Percentiles rank a stretch among this genome's conserved stretches.
Conservation (phyloP, 106 monocot genomes). For the Acanthochlamys bracteata region DNA sequence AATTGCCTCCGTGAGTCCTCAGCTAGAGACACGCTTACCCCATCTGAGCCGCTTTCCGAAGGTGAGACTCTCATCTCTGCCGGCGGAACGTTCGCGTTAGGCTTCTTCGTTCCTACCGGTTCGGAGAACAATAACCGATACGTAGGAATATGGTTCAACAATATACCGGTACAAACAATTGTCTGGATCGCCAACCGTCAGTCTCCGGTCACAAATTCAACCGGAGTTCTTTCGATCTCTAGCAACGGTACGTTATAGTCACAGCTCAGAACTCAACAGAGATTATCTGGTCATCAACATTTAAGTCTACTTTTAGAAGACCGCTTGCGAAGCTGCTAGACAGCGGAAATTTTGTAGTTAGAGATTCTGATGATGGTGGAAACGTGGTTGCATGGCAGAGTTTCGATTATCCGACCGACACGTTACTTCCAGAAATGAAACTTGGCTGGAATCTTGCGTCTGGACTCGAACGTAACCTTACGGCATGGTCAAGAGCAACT, state of each 20-base stretch:
- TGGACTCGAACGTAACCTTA: background rate
- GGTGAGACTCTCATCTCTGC: slow-evolving; percentile 2
- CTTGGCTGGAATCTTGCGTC: slow-evolving; percentile 8
- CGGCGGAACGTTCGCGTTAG: slow-evolving; percentile 1
- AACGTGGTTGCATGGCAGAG: slow-evolving; percentile 20
- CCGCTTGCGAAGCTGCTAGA: slow-evolving; percentile 5
- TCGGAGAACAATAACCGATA: background rate
- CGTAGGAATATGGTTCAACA: slow-evolving; percentile 9
- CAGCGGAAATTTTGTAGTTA: slow-evolving; percentile 3
- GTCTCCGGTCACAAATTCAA: background rate
- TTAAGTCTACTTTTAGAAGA: background rate
- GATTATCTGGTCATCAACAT: background rate
- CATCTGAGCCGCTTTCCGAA: background rate
- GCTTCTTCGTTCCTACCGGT: background rate
- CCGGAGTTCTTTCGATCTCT: background rate
- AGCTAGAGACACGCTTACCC: slow-evolving; percentile 4
- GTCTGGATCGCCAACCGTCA: slow-evolving; percentile 8
- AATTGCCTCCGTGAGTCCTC: no score
- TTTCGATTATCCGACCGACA: slow-evolving; percentile 30
- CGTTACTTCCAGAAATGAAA: slow-evolving; percentile 23
- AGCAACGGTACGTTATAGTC: slow-evolving; percentile 1
- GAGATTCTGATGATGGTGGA: background rate
- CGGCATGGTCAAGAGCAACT: slow-evolving; percentile 16
- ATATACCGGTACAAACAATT: background rate
- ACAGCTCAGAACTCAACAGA: background rate